phyloP scores from a whole-genome alignment of 345 rosid species.

The Murraya paniculata region DNA sequence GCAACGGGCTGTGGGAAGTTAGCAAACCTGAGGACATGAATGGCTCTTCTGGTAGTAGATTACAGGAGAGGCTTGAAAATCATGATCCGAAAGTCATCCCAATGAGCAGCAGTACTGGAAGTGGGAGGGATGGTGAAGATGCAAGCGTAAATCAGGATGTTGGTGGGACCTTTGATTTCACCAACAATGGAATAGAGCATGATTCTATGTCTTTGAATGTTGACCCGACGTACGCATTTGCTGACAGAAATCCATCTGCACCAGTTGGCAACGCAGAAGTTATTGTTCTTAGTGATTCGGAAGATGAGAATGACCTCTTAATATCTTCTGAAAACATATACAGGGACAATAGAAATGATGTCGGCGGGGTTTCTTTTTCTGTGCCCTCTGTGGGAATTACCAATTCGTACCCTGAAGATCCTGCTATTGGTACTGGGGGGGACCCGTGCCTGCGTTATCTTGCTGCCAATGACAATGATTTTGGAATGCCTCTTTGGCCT shows the following conservation, averaged over 20 bases:
- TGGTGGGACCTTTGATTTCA: conserved; percentile 58
- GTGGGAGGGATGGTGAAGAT: conserved; percentile 95
- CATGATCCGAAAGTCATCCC: conserved; percentile 57
- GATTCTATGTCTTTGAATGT: conserved; percentile 72
- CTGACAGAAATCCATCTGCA: conserved; percentile 46
- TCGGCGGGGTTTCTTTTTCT: conserved; percentile 54
- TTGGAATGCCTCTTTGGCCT: conserved; percentile 69
- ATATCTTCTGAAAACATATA: conserved; percentile 51
- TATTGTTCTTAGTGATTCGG: conserved; percentile 91
- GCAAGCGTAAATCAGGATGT: conserved; percentile 90
- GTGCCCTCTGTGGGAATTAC: conserved; percentile 51
- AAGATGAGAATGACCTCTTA: conserved; percentile 67
- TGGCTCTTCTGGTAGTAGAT: conserved; percentile 63
- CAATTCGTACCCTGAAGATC: conserved; percentile 60
- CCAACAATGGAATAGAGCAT: conserved; percentile 62
- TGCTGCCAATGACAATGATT: conserved; percentile 57
- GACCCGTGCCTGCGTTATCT: conserved; percentile 68
- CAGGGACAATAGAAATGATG: conserved; percentile 45
- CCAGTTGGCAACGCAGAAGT: conserved; percentile 59
- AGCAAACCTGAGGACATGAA: conserved; percentile 73
- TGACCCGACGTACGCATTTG: conserved; percentile 50
- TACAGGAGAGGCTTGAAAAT: conserved; percentile 44
- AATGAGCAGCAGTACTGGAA: conserved; percentile 91
- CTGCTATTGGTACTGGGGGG: conserved; percentile 47
- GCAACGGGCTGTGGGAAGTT: conserved; percentile 86